phyloP scores from a whole-genome alignment of 768 basidiomycete species.

The Psilocybe cyanescens region DNA sequence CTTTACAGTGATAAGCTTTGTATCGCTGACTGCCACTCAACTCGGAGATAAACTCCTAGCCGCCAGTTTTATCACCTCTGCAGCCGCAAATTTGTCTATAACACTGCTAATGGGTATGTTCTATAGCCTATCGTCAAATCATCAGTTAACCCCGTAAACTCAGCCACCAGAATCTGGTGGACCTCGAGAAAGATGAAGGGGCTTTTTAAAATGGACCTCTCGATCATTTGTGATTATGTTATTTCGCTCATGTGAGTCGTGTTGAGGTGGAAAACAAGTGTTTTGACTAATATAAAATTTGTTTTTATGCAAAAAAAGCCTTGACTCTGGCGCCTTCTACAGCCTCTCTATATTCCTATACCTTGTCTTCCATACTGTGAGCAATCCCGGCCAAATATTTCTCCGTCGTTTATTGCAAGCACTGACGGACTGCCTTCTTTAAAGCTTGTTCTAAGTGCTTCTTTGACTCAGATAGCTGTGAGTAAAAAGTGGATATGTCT shows the following conservation, averaged over 20 bases:
- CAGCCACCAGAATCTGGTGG: slow-evolving; percentile 23
- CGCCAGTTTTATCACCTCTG: slow-evolving; percentile 24
- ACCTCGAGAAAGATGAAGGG: slow-evolving; percentile 22
- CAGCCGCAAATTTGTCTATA: slow-evolving; percentile 25
- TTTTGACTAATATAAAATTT: neutral
- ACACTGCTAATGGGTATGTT: slow-evolving; percentile 23
- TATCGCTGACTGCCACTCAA: slow-evolving; percentile 17
- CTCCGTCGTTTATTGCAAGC: neutral
- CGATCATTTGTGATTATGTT: slow-evolving; percentile 13
- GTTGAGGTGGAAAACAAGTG: neutral
- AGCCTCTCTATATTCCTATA: slow-evolving; percentile 25
- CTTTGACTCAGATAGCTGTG: slow-evolving; percentile 28
- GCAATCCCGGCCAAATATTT: slow-evolving; percentile 1
- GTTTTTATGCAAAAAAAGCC: slow-evolving; percentile 12
- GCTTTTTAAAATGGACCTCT: slow-evolving; percentile 11
- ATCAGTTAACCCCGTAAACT: neutral
- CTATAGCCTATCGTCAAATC: neutral
- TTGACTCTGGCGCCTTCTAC: slow-evolving; percentile 27
- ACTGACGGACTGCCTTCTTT: neutral
- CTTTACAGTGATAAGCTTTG: slow-evolving; percentile 21
- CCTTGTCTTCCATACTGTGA: slow-evolving; percentile 25
- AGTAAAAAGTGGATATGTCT: slow-evolving; percentile 6
- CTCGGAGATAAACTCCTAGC: slow-evolving; percentile 23
- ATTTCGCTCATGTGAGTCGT: slow-evolving; percentile 17
- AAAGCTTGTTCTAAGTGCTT: slow-evolving; percentile 26